Evolutionary conservation across 116 monocot species (phyloP).

Genomic region (Posidonia oceanica): DNA sequence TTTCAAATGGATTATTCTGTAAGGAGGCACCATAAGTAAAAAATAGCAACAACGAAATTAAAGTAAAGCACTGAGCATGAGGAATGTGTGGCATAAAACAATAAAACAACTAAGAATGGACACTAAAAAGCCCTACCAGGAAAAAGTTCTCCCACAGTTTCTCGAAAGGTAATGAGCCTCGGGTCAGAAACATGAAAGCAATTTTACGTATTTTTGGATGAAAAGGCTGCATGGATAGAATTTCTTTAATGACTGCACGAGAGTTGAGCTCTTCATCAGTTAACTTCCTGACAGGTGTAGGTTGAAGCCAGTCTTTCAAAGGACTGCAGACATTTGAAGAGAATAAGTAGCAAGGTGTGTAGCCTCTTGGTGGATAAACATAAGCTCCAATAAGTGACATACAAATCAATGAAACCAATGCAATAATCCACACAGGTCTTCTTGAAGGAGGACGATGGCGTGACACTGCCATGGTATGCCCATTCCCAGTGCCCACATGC

Average conservation of each 20-base stretch:
- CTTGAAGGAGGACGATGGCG: conserved; percentile 38
- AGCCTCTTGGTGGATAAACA: conserved; percentile 40
- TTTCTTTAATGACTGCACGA: conserved; percentile 46
- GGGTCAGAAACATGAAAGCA: conserved; percentile 95
- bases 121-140: conserved; percentile 27
- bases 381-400: conserved; percentile 62
- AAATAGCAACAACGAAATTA: too few relatives aligned
- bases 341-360: conserved; percentile 69
- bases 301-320: conserved; percentile 80
- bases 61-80: too few relatives aligned
- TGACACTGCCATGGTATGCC: conserved; percentile 25
- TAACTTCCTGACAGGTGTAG: conserved; percentile 25
- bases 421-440: conserved; percentile 72
- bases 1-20: too few relatives aligned
- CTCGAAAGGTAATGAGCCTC: conserved; percentile 89
- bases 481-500: conserved; percentile 30
- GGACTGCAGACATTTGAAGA: conserved; percentile 54
- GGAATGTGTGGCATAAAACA: too few relatives aligned
- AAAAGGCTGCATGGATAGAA: conserved; percentile 37
- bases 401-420: conserved; percentile 55
- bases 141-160: conserved; percentile 96
- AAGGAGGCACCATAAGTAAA: too few relatives aligned
- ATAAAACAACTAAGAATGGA: too few relatives aligned
- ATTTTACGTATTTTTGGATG: conserved; percentile 48
- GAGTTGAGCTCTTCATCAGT: conserved; percentile 79